Evolutionary conservation across 2,329 filamentous ascomycete species (phyloP).

Genomic region (Rutstroemia sp.): DNA sequence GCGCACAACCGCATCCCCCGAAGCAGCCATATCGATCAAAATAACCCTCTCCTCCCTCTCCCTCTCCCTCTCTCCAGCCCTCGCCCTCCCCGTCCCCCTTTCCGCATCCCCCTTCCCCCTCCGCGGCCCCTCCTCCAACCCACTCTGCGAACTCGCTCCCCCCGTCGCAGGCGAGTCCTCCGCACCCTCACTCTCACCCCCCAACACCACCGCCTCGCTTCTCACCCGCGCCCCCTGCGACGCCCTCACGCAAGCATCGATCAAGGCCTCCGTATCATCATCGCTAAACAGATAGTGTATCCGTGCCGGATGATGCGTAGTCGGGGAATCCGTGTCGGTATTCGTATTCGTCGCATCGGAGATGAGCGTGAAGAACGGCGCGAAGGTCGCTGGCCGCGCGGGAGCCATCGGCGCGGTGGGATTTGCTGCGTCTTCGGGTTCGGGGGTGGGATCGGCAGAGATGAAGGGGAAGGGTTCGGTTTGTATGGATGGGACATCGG

Average conservation of each 20-base stretch:
- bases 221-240: not conserved
- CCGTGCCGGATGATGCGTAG: conserved; percentile 68
- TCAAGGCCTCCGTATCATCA: conserved; percentile 71
- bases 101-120: not conserved
- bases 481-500: not conserved
- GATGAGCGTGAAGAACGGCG: conserved; percentile 79
- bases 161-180: not conserved
- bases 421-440: not conserved
- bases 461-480: not conserved
- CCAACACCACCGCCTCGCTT: no score
- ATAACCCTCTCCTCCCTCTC: conserved; percentile 37
- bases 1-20: conserved; percentile 50
- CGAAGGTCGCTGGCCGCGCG: conserved; percentile 39
- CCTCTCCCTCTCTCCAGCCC: not conserved
- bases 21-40: conserved; percentile 46
- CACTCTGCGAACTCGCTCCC: not conserved
- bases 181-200: not conserved
- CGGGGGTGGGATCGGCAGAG: not conserved
- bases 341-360: conserved; percentile 51
- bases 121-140: not conserved
- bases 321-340: conserved; percentile 41
- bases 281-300: conserved; percentile 92
- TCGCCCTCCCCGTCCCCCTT: not conserved
- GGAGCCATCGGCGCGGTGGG: not conserved
- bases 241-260: conserved; percentile 47